phyloP scores from a whole-genome alignment of 257 asterid genomes.

The Lycium barbarum region DNA sequence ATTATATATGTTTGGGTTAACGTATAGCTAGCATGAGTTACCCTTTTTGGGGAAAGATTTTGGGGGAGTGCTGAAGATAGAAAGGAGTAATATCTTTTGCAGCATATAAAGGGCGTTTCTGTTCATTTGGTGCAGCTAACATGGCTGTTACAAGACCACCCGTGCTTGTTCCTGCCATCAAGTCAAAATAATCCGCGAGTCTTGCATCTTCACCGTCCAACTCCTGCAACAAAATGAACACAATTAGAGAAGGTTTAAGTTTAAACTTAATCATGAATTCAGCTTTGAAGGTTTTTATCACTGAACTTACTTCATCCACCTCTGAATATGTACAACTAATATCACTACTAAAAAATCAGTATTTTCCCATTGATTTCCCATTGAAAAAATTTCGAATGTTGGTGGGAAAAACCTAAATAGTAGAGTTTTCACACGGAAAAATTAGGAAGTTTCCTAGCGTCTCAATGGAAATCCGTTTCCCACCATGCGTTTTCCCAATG shows the following conservation, averaged over 20 bases:
- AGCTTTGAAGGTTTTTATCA: neutral
- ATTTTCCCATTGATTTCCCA: too few species aligned
- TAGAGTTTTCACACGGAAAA: too few species aligned
- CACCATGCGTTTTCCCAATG: too few species aligned
- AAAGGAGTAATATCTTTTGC: slow-evolving; percentile 63
- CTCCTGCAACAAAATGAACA: slow-evolving; percentile 38
- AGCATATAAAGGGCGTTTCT: slow-evolving; percentile 54
- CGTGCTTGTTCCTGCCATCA: slow-evolving; percentile 66
- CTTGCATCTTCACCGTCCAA: slow-evolving; percentile 57
- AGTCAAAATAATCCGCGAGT: slow-evolving; percentile 60
- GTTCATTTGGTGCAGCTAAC: slow-evolving; percentile 55
- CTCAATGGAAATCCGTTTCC: too few species aligned
- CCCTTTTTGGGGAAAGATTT: slow-evolving; percentile 56
- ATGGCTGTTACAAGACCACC: slow-evolving; percentile 63
- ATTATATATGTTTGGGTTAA: neutral
- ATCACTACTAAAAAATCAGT: too few species aligned
- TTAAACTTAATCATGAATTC: neutral
- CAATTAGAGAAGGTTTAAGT: neutral
- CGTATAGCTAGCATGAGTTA: neutral
- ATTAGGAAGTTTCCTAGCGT: too few species aligned
- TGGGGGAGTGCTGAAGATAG: slow-evolving; percentile 48
- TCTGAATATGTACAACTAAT: too few species aligned
- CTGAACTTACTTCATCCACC: neutral
- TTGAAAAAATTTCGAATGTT: too few species aligned
- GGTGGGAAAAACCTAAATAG: too few species aligned